Evolutionary conservation across 2,329 filamentous ascomycete genomes (phyloP).

Genomic region (Grosmannia penicillata): DNA sequence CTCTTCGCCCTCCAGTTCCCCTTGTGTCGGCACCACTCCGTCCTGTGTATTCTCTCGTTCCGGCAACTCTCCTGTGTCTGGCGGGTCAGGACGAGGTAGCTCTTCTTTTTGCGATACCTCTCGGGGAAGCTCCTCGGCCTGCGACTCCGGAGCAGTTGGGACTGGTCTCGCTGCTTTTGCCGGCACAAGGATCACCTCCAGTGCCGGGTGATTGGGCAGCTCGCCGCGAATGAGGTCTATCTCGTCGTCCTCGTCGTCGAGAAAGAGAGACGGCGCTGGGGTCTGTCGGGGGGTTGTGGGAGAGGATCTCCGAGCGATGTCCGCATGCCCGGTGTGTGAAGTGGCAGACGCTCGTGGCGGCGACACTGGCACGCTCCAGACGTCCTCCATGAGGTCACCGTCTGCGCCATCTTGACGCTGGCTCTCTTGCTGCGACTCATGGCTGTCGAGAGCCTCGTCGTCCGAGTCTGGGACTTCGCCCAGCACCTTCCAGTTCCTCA

Average conservation of each 20-base stretch:
- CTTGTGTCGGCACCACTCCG: no score
- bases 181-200: neutral
- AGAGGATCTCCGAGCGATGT: neutral
- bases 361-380: conserved; percentile 1
- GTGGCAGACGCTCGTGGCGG: neutral
- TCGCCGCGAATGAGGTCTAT: conserved; percentile 7
- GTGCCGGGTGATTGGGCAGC: no score
- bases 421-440: conserved; percentile 8
- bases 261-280: neutral
- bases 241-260: conserved; percentile 7
- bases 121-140: no score
- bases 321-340: neutral
- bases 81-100: no score
- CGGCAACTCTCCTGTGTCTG: no score
- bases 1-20: no score
- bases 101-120: no score
- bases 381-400: neutral
- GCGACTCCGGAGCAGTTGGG: no score
- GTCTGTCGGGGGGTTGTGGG: neutral
- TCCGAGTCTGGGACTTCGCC: conserved; percentile 29
- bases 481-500: conserved; percentile 28
- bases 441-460: conserved; percentile 24
- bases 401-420: neutral
- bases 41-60: no score
- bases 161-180: neutral